These are phyloP conservation scores for Debaryomyces hansenii DNA, from an alignment of 805 yeast species.

Conservation along the genomic window DNA sequence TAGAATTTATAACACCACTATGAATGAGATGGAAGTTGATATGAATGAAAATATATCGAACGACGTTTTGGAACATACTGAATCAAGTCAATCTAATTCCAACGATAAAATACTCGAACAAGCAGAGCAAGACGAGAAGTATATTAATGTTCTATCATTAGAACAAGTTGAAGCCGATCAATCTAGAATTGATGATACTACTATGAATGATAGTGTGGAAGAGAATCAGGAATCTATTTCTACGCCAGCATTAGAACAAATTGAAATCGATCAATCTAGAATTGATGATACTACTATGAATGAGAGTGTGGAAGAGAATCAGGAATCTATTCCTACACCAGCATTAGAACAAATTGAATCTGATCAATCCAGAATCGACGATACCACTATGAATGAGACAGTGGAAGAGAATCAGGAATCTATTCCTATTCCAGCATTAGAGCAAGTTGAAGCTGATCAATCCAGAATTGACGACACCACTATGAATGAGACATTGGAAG, in stretches of 20 bases:
- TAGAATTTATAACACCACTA: background rate
- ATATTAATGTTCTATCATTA: constrained; percentile 1
- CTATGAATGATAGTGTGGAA: background rate
- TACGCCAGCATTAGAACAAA: no score
- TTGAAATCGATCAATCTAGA: no score
- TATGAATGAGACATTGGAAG: background rate
- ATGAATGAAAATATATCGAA: constrained; percentile 8
- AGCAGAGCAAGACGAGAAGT: constrained; percentile 10
- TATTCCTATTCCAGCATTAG: no score
- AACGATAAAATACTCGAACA: background rate
- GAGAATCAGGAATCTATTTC: no score
- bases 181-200: constrained; percentile 5
- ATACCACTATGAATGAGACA: no score
- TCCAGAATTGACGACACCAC: constrained; percentile 3
- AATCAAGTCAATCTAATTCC: constrained; percentile 8
- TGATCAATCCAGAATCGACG: no score
- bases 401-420: no score
- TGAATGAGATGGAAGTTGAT: constrained; percentile 5
- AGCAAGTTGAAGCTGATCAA: constrained; percentile 11
- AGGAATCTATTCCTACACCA: no score
- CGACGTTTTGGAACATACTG: background rate
- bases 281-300: no score
- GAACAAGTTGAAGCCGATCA: constrained; percentile 5
- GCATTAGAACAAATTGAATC: no score
- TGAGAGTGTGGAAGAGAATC: no score